These are phyloP conservation scores for Fusarium sp. DNA, from an alignment of 2,329 filamentous ascomycete species.

Conservation along the genomic window DNA sequence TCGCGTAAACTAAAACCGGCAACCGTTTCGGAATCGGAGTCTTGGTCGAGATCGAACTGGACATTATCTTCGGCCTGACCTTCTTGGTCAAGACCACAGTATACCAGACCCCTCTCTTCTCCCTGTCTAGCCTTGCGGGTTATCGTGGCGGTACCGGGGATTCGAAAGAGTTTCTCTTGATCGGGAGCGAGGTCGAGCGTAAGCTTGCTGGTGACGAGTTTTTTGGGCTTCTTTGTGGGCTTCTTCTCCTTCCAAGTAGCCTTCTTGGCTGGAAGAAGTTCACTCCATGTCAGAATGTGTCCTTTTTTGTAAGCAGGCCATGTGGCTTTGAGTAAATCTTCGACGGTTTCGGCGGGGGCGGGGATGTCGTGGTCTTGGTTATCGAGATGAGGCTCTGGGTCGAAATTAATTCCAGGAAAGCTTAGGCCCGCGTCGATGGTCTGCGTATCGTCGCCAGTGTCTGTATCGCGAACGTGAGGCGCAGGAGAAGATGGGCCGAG, in stretches of 20 bases:
- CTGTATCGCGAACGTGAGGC: conserved; percentile 56
- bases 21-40: conserved; percentile 71
- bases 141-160: conserved; percentile 69
- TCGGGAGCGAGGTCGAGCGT: conserved; percentile 87
- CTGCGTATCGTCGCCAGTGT: conserved; percentile 51
- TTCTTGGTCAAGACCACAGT: conserved; percentile 55
- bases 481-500: conserved; percentile 58
- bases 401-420: conserved; percentile 60
- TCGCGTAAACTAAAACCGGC: conserved; percentile 83
- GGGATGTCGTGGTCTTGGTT: conserved; percentile 74
- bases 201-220: conserved; percentile 86
- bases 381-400: conserved; percentile 57
- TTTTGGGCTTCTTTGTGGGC: conserved; percentile 81
- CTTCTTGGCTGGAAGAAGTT: conserved; percentile 83
- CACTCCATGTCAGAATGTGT: conserved; percentile 80
- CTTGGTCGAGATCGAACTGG: conserved; percentile 61
- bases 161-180: conserved; percentile 85
- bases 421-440: conserved; percentile 48
- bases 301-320: conserved; percentile 86
- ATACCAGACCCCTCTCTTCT: conserved; percentile 62
- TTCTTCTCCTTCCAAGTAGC: conserved; percentile 82
- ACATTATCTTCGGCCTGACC: conserved; percentile 51
- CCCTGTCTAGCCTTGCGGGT: conserved; percentile 67
- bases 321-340: conserved; percentile 80
- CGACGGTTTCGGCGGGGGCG: conserved; percentile 75